These are phyloP conservation scores for Dichotomocladium elegans DNA, from an alignment of 371 early-diverging fungal genomes.

Conservation along the genomic window DNA sequence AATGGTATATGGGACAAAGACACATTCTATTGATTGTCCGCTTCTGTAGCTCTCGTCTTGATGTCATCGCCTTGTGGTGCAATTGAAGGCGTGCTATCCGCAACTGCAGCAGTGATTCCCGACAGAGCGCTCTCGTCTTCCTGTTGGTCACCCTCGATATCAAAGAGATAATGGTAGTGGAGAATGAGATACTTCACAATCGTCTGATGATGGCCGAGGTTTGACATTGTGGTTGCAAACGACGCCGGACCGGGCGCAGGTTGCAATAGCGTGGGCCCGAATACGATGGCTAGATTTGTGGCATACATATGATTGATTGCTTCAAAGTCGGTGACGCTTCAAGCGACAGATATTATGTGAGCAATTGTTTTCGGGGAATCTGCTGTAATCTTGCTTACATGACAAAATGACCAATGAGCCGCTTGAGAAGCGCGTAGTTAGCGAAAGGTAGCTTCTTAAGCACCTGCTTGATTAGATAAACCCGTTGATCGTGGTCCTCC, in stretches of 20 bases:
- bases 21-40: too few species aligned
- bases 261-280: conserved; percentile 79
- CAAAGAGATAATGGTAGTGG: conserved; percentile 82
- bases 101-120: too few species aligned
- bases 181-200: conserved; percentile 79
- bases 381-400: conserved; percentile 42
- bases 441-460: conserved; percentile 62
- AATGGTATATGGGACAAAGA: too few species aligned
- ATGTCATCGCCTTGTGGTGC: too few species aligned
- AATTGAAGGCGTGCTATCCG: too few species aligned
- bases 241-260: conserved; percentile 72
- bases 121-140: neutral
- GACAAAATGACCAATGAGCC: conserved; percentile 77
- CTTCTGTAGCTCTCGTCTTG: too few species aligned
- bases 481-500: conserved; percentile 75
- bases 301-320: conserved; percentile 87
- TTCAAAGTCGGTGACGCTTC: conserved; percentile 80
- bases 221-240: conserved; percentile 76
- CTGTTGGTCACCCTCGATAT: conserved; percentile 64
- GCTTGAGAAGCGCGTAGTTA: conserved; percentile 71
- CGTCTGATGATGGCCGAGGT: conserved; percentile 75
- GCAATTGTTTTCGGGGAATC: too few species aligned
- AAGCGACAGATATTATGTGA: too few species aligned
- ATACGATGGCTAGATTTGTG: conserved; percentile 82
- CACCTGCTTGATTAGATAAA: conserved; percentile 72